Base-by-base conservation (phyloP, 345 rosid genomes). In the Citrus trifoliata region DNA sequence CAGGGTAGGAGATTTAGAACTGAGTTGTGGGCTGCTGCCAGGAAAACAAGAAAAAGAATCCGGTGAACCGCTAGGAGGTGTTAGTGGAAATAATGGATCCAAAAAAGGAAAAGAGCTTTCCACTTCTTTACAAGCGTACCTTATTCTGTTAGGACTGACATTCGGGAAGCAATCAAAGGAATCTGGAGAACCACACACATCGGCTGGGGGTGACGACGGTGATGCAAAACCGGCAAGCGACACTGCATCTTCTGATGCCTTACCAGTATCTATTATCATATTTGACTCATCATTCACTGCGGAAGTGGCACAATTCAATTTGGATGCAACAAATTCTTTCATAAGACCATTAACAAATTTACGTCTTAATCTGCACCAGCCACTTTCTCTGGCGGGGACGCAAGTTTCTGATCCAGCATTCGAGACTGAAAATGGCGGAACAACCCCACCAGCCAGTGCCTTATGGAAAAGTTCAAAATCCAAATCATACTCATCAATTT, bases 391-490 rank as follows among this genome's bases (percentile, higher is more conserved):
- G 2, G 93, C 86, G 19, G 93, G 92, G 25, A 89, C 90, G 84
- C 92, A 80, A 22, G 93, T 91, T 84, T 89, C 95, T 12, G 86
- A 83, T 75, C 74, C 88, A 19, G 84, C 28, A 64, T 73, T 82
- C 14, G 91, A 87, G 33, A 84, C 83, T 1, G 90, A 83, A 80
- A 84, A 86, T 28, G 90, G 88, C 4, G 93, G 93, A 85, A 91
- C 92, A 35, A 89, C 88, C 51, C 95, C 95, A 65, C 93, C 93
- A 75, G 85, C 81, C 53, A 89, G 85, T 51, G 95, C 95, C 85
- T 89, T 87, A 9, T 83, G 83, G 76, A 88, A 91, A 55, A 91
- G 82, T 67, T 87, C 92, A 35, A 89, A 91, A 87, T 91, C 95
- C 68, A 76, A 72, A 85, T 91, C 87, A 79, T 91, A 89, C 10